Conservation (phyloP, 768 basidiomycete species). For the Tylopilus intermedius region DNA sequence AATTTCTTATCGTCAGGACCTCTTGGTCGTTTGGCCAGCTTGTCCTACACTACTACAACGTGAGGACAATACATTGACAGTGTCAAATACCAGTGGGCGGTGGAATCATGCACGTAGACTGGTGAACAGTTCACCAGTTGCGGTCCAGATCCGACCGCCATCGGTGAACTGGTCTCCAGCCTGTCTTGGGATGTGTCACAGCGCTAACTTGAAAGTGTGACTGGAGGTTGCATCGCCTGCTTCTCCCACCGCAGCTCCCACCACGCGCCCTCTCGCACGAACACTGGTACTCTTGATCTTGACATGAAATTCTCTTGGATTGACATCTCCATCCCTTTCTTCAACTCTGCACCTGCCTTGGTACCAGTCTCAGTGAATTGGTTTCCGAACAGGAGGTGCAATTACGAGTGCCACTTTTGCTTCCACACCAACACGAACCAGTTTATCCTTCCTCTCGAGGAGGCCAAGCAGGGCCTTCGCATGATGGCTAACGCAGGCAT, state of each 20-base stretch:
- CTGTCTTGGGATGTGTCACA: background rate
- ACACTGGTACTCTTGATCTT: background rate
- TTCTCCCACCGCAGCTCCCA: background rate
- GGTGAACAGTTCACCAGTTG: background rate
- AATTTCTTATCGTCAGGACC: too few relatives aligned
- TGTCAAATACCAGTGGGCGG: background rate
- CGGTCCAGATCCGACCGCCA: background rate
- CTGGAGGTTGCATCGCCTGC: background rate
- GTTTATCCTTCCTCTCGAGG: conserved; percentile 32
- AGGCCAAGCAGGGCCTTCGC: conserved; percentile 32
- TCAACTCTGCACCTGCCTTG: conserved; percentile 6
- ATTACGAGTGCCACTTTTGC: conserved; percentile 39
- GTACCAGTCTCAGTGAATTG: conserved; percentile 26
- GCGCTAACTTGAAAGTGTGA: background rate
- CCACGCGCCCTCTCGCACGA: background rate
- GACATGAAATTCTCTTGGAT: conserved; percentile 16
- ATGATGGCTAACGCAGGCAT: conserved; percentile 32
- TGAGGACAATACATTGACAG: background rate
- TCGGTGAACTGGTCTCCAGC: background rate
- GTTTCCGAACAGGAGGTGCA: conserved; percentile 27
- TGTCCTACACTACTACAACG: too few relatives aligned
- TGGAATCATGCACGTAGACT: background rate
- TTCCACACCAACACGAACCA: conserved; percentile 38
- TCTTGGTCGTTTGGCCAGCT: too few relatives aligned
- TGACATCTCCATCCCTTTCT: conserved; percentile 16